These are phyloP conservation scores for Lecanosticta acicola DNA, from an alignment of 2,329 filamentous ascomycete species.

Conservation along the genomic window DNA sequence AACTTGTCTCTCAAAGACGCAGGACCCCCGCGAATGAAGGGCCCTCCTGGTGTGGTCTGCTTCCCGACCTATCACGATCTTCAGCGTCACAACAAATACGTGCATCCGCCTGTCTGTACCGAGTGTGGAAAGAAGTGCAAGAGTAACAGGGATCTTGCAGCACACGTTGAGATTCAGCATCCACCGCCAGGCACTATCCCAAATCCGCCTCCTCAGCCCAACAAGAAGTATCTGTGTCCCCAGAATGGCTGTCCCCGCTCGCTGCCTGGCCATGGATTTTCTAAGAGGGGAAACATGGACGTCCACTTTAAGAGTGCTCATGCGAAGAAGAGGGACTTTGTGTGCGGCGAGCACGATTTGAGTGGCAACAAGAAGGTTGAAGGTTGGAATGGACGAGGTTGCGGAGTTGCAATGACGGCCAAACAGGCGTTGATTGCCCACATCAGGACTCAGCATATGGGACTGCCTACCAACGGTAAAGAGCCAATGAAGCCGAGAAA, in stretches of 20 bases:
- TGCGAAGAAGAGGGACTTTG: constrained; percentile 64
- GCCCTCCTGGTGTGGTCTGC: constrained; percentile 14
- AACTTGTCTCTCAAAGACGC: constrained; percentile 17
- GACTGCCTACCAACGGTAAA: constrained; percentile 35
- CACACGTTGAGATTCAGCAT: constrained; percentile 74
- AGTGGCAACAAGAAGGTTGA: constrained; percentile 51
- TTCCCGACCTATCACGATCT: constrained; percentile 70
- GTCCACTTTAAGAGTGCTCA: constrained; percentile 74
- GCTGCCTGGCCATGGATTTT: constrained; percentile 68
- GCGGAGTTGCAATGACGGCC: constrained; percentile 67
- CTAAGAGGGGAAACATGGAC: constrained; percentile 74
- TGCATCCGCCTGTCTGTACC: constrained; percentile 66
- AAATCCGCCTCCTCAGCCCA: constrained; percentile 2
- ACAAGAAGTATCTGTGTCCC: constrained; percentile 20
- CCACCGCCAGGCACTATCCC: constrained; percentile 1
- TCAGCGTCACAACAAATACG: constrained; percentile 64
- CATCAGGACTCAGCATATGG: constrained; percentile 73
- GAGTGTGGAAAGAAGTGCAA: constrained; percentile 67
- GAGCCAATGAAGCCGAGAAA: constrained; percentile 1
- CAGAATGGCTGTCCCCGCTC: constrained; percentile 56
- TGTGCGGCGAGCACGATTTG: constrained; percentile 69
- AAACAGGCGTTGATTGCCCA: constrained; percentile 80
- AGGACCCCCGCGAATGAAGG: constrained; percentile 25
- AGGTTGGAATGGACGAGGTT: constrained; percentile 61
- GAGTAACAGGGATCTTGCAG: constrained; percentile 62